Base-by-base conservation (phyloP, 345 rosid species). In the Zanthoxylum bungeanum region DNA sequence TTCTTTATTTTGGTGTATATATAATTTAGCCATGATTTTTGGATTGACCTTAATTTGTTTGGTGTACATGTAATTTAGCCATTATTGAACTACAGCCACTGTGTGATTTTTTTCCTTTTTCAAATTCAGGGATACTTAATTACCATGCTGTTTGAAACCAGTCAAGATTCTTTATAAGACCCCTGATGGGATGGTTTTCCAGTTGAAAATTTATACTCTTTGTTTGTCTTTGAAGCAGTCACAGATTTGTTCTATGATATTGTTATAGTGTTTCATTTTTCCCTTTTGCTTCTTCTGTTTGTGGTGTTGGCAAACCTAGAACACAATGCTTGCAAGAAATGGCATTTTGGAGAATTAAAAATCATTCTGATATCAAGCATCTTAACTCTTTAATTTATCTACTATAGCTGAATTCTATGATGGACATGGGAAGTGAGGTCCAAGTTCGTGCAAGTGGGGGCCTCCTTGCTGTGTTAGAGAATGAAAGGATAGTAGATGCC, bases 361-460 rank as follows among this genome's bases (percentile, higher is more conserved):
- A 21, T 33, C 44, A 24, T 63, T 17, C n/a, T 70, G 46, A 70
- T 70, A 24, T 22, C 66, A 46, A 66, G 46, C 71, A 34, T 66
- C 55, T 67, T 53, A 27, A 52, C 56, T 59, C 76, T 73, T 60
- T 78, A 46, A 59, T 62, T 27, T 42, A 59, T 62, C 33, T 42
- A 70, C 73, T 79, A 68, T 83, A 95, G 99, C 84, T 92, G 69
- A 91, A 92, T 82, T 92, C 97, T 46, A 95, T 89, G 99, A 92
- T 92, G 97, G 94, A 95, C 76, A 83, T 89, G 81, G 90, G 88
- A 79, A 95, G 95, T 78, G 98, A 92, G 64, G 77, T 90, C 75
- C 91, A 88, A 81, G 92, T 95, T 78, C 95, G 98, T 60, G 96
- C 92, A 61, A 86, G 96, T 78, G 99, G 98, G 27, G 98, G 98